Base-by-base conservation (phyloP, 2,329 filamentous ascomycete genomes). In the Diaporthe australafricana region DNA sequence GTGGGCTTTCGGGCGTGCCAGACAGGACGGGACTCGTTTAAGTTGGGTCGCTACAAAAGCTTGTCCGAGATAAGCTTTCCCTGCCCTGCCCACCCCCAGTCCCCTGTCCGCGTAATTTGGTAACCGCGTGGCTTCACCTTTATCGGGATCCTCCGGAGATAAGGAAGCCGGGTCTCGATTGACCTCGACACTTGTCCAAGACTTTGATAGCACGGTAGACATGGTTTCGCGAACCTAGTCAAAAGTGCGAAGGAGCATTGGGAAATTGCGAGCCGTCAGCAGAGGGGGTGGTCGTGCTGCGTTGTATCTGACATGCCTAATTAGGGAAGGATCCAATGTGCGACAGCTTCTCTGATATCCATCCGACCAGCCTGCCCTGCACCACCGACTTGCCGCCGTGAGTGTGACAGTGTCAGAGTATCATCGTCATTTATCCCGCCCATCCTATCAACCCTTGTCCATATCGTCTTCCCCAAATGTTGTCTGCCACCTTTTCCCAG, bases 11-110 rank as follows among this genome's bases (percentile, higher is more conserved):
- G 40, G 16, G 11, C 40, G 25, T 40, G 40, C 40, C 3, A 40
- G 42, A 17, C 57, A 35, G 42, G 11, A 11, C 2, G 25, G 22
- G 45, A 27, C 60, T 40, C 20, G 35, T 12, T 38, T n/a, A 30
- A 48, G 20, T 7, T n/a, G 30, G 45, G 7, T 65, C 56, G 45
- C 30, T 20, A 63, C 42, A 50, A 50, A 65, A 50, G 60, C 60
- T 65, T 65, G 60, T 65, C 45, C 42, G 1, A 38, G 60, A 65
- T 65, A 65, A 65, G 60, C 60, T 65, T 50, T 45, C 42, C 55
- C 17, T 65, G 60, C 60, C 50, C 22, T 8, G 1, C 30, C 60
- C 60, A 3, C 60, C 27, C 27, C 11, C 6, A 40, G 14, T 40
- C 14, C 38, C 8, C 32, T 35, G 14, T n/a, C 8, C 3, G 38